A percentile compares a stretch with the other conserved stretches of the same genome.
phyloP scores from a whole-genome alignment of 768 basidiomycete species.

The Agaricus blazei region DNA sequence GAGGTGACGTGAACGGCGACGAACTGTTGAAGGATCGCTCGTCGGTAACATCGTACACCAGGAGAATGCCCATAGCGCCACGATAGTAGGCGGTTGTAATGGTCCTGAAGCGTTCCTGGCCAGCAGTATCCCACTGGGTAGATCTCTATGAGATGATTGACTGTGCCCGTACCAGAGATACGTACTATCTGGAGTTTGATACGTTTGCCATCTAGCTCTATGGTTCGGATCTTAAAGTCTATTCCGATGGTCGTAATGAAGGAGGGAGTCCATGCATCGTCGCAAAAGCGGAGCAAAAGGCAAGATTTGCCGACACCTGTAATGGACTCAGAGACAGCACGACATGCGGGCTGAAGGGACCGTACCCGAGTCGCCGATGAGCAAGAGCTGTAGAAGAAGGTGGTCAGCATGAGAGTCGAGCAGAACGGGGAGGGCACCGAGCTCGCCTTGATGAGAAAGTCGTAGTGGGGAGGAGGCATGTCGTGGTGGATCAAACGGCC shows the following conservation, averaged over 20 bases:
- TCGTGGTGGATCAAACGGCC: slow-evolving; percentile 3
- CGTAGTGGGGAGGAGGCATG: slow-evolving; percentile 94
- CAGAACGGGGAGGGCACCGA: not conserved
- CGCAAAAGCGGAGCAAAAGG: slow-evolving; percentile 93
- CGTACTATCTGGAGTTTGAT: slow-evolving; percentile 98
- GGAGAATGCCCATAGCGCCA: slow-evolving; percentile 96
- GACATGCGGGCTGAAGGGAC: slow-evolving; percentile 8
- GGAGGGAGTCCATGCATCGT: slow-evolving; percentile 98
- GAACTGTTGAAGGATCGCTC: slow-evolving; percentile 92
- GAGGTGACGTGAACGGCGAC: slow-evolving; percentile 23
- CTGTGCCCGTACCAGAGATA: slow-evolving; percentile 10
- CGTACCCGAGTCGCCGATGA: slow-evolving; percentile 93
- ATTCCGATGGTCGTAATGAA: slow-evolving; percentile 99
- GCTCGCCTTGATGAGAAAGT: slow-evolving; percentile 89
- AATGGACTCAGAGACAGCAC: slow-evolving; percentile 7
- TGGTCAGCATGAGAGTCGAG: slow-evolving; percentile 7
- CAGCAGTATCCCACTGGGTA: slow-evolving; percentile 94
- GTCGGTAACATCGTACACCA: slow-evolving; percentile 98
- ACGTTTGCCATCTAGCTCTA: slow-evolving; percentile 95
- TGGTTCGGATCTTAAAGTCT: slow-evolving; percentile 99
- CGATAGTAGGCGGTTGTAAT: slow-evolving; percentile 99
- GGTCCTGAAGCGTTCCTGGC: slow-evolving; percentile 97
- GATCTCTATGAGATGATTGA: not conserved
- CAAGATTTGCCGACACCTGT: slow-evolving; percentile 95
- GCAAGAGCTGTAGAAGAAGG: slow-evolving; percentile 60